Base-by-base conservation (phyloP, 352 stramenopile species). In the Phytophthora hybrid region DNA sequence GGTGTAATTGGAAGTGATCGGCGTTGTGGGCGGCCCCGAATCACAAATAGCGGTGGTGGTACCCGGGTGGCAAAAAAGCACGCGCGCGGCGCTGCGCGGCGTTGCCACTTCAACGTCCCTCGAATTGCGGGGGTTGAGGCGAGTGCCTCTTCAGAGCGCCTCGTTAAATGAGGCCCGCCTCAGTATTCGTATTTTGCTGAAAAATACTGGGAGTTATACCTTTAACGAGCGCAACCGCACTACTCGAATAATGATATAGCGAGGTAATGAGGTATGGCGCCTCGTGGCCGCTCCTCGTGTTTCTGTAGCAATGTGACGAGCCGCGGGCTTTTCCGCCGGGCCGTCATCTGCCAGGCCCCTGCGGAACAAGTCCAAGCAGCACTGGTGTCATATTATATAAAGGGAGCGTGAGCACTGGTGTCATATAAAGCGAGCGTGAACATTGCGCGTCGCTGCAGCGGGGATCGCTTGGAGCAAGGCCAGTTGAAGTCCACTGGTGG, bases 1-100 rank as follows among this genome's bases (percentile, higher is more conserved):
- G 26, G 62, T 6, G 18, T 11, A 58, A 61, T 69, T 13, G 63
- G 29, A 49, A 62, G 29, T 69, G 62, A 56, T 19, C 41, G 14
- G 6, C 16, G 19, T 19, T 39, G 37, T n/a, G n/a, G n/a, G n/a
- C n/a, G n/a, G 19, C 8, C 8, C 21, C 47, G 9, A n/a, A 54
- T 31, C n/a, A 9, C n/a, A 54, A 54, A 54, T 54, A 54, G 47
- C n/a, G n/a, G n/a, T 13, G 47, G 39, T 21, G 58, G 55, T 64
- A 64, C 23, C 21, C 13, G 31, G 1, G 11, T 16, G 10, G 37
- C 53, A 63, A 63, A 63, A 63, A 55, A 39, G 39, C 13, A 29
- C 18, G 7, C 14, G 53, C 53, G 23, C 13, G 3, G 41, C 41
- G 14, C 14, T 29, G 53, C 53, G 21, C 18, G 53, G 53, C 31